Evolutionary conservation across 2,329 filamentous ascomycete genomes (phyloP), one percentile per base, ranked within the genome.

Genomic region (Aspergillus alliaceus): DNA sequence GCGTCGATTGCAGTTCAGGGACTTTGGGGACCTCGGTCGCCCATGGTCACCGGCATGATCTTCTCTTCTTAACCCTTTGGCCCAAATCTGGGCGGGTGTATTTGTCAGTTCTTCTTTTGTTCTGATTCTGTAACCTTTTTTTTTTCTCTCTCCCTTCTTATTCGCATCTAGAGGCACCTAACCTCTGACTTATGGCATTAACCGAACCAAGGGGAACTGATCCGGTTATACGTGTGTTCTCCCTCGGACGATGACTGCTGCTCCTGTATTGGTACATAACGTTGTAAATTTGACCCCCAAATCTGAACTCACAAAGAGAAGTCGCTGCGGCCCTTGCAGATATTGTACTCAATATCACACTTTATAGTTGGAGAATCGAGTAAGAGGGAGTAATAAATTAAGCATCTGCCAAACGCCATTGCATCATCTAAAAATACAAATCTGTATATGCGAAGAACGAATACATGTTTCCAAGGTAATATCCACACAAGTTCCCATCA

Each of bases 401-500:
- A 51, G 20, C 32, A 39, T 61, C 51, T 63, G 56, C 57, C 63
- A 59, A 62, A 63, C 57, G 53, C 60, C 58, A 59, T 59, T 58
- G 42, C 53, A 59, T 46, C 49, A 60, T 55, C 57, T 66, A 66
- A 64, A 64, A 67, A 58, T 67, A 67, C 64, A 67, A 46, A 59
- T 57, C 51, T 61, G 52, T 56, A 61, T 59, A 56, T 44, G 47
- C 31, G 47, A 53, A 47, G 39, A 37, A 55, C 32, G 44, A 15
- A 44, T 67, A 67, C 67, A 70, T 66, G 65, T 68, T 65, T 42
- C 44, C 12, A 53, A 50, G 20, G 14, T 27, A 51, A 56, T 32
- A 54, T 48, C 46, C 46, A 52, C 44, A 50, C 29, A 18, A 18
- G 15, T 6, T 27, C 51, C 51, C 29, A 34, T 56, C 53, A 18